A percentile compares a stretch with the other conserved stretches of the same genome.
These are phyloP conservation scores for Sugiyamaella americana DNA, from an alignment of 805 yeast genomes.

Conservation along the genomic window DNA sequence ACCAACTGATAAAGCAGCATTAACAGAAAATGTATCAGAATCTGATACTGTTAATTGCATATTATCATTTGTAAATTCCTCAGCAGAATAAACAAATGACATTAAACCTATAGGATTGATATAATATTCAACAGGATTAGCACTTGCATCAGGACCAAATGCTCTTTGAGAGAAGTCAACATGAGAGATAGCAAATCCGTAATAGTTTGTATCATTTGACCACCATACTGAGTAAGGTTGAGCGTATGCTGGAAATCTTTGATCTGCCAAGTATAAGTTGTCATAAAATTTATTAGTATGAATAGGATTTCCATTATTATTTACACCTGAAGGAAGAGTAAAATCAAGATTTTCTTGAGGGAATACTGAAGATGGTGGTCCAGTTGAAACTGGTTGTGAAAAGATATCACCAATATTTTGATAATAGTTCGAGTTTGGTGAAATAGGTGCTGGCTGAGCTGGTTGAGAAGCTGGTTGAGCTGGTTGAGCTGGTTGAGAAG, in stretches of 20 bases:
- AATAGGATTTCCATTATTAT: conserved; percentile 39
- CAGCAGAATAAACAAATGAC: conserved; percentile 51
- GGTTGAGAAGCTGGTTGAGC: conserved; percentile 13
- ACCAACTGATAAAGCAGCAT: conserved; percentile 32
- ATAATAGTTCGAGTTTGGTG: conserved; percentile 20
- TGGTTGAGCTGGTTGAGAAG: conserved; percentile 2
- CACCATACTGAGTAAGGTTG: conserved; percentile 65
- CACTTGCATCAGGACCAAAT: conserved; percentile 41
- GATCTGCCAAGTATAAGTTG: conserved; percentile 53
- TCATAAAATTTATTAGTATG: conserved; percentile 75
- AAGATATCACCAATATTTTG: conserved; percentile 39
- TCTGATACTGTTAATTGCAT: conserved; percentile 40
- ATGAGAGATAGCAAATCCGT: conserved; percentile 61
- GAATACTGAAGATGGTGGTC: conserved; percentile 43
- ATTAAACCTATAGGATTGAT: conserved; percentile 51
- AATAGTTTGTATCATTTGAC: conserved; percentile 37
- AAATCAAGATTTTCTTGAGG: conserved; percentile 41
- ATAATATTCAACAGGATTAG: conserved; percentile 40
- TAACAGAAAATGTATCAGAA: conserved; percentile 47
- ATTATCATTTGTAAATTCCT: conserved; percentile 37
- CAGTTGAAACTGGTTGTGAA: conserved; percentile 38
- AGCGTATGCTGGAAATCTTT: conserved; percentile 50
- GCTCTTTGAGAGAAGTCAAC: conserved; percentile 41
- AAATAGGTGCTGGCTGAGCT: conserved; percentile 15
- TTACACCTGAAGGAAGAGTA: conserved; percentile 43